Evolutionary conservation across 768 basidiomycete genomes (phyloP).

Genomic region (Agaricus blazei): DNA sequence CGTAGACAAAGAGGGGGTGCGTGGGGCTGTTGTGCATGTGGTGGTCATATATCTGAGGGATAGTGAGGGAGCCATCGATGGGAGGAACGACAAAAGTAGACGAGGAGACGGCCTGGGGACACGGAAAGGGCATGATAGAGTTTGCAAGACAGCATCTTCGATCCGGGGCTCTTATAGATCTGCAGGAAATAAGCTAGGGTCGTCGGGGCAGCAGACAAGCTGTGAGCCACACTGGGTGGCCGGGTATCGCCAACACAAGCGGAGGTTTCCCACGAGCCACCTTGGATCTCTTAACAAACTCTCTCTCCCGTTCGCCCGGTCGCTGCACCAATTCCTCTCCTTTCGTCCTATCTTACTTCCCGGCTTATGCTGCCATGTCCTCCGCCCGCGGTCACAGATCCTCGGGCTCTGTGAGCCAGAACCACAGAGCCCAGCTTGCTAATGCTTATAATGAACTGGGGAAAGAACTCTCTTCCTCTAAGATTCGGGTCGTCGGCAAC

Average conservation of each 20-base stretch:
- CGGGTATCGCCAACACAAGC: too few relatives aligned
- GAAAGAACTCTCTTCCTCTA: conserved; percentile 88
- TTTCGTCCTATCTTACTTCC: conserved; percentile 23
- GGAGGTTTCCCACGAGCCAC: too few relatives aligned
- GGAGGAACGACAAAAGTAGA: conserved; percentile 21
- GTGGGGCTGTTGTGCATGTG: conserved; percentile 20
- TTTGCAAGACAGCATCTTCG: too few relatives aligned
- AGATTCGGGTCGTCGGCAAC: conserved; percentile 89
- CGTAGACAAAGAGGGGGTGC: conserved; percentile 25
- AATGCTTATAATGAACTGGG: conserved; percentile 97
- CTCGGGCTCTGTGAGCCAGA: conserved; percentile 58
- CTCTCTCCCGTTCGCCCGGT: conserved; percentile 17
- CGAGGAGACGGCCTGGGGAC: conserved; percentile 5
- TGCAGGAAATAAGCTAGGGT: too few relatives aligned
- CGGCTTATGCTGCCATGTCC: conserved; percentile 42
- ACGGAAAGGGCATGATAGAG: conserved; percentile 2
- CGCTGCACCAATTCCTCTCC: conserved; percentile 31
- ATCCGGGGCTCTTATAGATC: too few relatives aligned
- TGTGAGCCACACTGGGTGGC: too few relatives aligned
- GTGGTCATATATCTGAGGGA: conserved; percentile 29
- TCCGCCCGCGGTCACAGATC: conserved; percentile 53
- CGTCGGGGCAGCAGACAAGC: too few relatives aligned
- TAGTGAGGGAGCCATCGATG: conserved; percentile 23
- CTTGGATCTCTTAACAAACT: too few relatives aligned
- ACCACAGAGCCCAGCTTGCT: conserved; percentile 84